Base-by-base conservation (phyloP, 2,329 filamentous ascomycete genomes). In the Sporothrix schenckii region DNA sequence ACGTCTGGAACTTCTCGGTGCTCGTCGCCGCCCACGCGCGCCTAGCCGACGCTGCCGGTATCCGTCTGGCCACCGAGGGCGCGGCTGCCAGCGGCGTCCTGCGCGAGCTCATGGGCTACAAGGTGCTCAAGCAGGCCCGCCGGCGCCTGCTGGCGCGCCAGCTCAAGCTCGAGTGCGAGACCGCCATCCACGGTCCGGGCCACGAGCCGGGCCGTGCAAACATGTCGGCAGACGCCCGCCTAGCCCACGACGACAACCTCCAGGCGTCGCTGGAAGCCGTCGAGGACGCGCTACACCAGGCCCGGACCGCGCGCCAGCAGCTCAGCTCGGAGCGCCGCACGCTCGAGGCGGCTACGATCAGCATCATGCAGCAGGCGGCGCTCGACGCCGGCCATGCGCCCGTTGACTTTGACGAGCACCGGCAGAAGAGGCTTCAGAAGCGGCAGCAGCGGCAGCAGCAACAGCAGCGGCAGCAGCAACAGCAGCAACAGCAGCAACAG, bases 291-390 rank as follows among this genome's bases (percentile, higher is more conserved):
- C 70, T 78, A 3, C 66, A 67, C 19, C 70, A 65, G 69, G 72
- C 75, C 0, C 72, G 74, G 1, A 58, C 68, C 6, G 74, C 72
- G 9, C 73, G 78, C 44, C 41, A 69, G 67, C 39, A 53, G 30
- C 68, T 78, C 21, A 60, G 61, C 4, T 41, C 47, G 0, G 74
- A 78, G 66, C 74, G 72, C 9, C 69, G 58, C 49, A 30, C 58
- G 34, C 53, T 80, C 19, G 74, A 76, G 56, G 39, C 21, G 11
- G 73, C 73, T 49, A 73, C 75, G 1, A 34, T 80, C 3, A 52
- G 70, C 16, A 77, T 80, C 19, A 79, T 80, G 78, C 73, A 70
- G 70, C 70, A 73, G 61, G 78, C 78, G 7, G 78, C 77, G 13
- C 60, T 74, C 14, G 77, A 78, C 50, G 76, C 76, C 1, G 74